Evolutionary conservation across 129 eudicot genomes (phyloP).

Genomic region (Erigeron canadensis): DNA sequence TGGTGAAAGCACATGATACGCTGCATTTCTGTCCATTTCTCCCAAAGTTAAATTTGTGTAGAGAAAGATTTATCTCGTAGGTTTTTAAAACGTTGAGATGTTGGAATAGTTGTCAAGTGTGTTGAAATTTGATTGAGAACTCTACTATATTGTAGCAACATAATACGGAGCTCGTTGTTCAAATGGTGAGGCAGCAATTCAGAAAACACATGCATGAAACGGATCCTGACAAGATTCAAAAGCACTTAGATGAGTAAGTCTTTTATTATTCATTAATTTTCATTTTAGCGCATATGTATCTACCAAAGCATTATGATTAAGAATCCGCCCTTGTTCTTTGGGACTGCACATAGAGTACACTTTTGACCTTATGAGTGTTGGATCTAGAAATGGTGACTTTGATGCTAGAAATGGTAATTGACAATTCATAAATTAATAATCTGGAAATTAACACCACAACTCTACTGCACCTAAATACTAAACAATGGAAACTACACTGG

Average conservation of each 20-base stretch:
- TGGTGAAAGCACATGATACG: not conserved
- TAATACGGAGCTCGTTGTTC: conserved; percentile 72
- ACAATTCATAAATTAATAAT: no score
- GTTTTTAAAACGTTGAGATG: not conserved
- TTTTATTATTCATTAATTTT: not conserved
- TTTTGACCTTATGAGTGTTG: no score
- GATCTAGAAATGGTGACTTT: no score
- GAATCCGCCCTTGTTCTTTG: no score
- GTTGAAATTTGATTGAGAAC: conserved; percentile 11
- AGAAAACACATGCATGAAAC: conserved; percentile 80
- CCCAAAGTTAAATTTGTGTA: not conserved
- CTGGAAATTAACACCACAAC: no score
- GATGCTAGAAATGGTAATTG: no score
- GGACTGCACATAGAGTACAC: no score
- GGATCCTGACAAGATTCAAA: conserved; percentile 88
- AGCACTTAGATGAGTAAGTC: conserved; percentile 81
- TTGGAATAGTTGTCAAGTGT: not conserved
- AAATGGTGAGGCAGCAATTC: conserved; percentile 86
- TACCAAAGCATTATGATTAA: no score
- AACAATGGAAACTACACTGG: no score
- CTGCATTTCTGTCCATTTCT: not conserved
- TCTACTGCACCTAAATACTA: no score
- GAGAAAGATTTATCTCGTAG: not conserved
- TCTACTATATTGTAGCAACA: conserved; percentile 59
- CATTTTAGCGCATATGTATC: no score